Conservation (phyloP, 2,329 filamentous ascomycete species). For the Calycina herbarum region DNA sequence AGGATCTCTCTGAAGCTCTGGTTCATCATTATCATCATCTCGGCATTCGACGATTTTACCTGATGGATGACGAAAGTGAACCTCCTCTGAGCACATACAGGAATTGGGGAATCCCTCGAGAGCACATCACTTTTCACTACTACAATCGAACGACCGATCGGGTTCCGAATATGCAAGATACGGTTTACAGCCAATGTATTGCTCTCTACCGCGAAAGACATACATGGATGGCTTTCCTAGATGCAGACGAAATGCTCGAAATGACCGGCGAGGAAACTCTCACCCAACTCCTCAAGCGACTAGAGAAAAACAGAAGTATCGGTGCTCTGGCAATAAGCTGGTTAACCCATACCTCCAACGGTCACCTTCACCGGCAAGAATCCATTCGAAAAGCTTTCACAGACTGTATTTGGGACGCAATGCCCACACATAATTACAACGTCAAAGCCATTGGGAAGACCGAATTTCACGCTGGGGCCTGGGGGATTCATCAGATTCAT, state of each 20-base stretch:
- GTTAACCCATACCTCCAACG: conserved; percentile 36
- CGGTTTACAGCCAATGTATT: conserved; percentile 30
- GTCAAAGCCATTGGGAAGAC: conserved; percentile 39
- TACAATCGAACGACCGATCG: conserved; percentile 16
- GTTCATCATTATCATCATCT: conserved; percentile 34
- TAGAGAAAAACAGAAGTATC: conserved; percentile 31
- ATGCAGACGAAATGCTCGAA: conserved; percentile 36
- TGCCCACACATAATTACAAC: conserved; percentile 31
- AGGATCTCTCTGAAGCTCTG: conserved; percentile 31
- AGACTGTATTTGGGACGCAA: conserved; percentile 33
- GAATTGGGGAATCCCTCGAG: conserved; percentile 27
- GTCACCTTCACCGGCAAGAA: conserved; percentile 29
- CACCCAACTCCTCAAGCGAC: conserved; percentile 30
- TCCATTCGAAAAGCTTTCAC: conserved; percentile 35
- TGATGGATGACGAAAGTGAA: conserved; percentile 34
- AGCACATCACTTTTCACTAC: conserved; percentile 31
- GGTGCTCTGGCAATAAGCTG: conserved; percentile 39
- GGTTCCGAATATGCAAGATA: conserved; percentile 21
- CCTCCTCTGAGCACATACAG: conserved; percentile 28
- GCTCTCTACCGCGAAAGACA: conserved; percentile 30
- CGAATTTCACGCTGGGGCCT: conserved; percentile 23
- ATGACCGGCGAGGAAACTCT: conserved; percentile 30
- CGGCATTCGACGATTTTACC: conserved; percentile 32
- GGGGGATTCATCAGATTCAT: conserved; percentile 33
- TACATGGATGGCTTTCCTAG: conserved; percentile 39